Conservation (phyloP, 148 eudicot genomes). For the Diospyros kaki region DNA sequence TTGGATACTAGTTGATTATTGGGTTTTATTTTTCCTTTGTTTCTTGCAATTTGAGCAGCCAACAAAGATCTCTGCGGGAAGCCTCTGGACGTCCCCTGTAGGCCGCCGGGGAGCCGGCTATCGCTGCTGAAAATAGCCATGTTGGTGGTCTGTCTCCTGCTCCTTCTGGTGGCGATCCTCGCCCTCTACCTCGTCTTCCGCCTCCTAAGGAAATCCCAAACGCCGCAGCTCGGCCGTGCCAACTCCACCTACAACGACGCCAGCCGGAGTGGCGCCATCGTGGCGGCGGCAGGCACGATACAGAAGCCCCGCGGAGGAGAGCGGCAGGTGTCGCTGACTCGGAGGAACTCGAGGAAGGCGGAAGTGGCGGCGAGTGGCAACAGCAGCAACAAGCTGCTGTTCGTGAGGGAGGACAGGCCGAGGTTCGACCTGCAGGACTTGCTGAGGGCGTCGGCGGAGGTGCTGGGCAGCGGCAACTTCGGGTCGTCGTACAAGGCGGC, state of each 20-base stretch:
- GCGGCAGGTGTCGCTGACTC: neutral
- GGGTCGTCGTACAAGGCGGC: slow-evolving; percentile 80
- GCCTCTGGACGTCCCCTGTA: slow-evolving; percentile 33
- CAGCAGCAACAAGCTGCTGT: slow-evolving; percentile 43
- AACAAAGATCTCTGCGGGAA: slow-evolving; percentile 69
- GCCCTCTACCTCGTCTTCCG: slow-evolving; percentile 22
- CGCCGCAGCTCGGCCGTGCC: slow-evolving; percentile 12
- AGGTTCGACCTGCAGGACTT: slow-evolving; percentile 66
- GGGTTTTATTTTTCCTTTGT: no score
- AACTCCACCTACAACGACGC: slow-evolving; percentile 15
- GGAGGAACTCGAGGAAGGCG: slow-evolving; percentile 8
- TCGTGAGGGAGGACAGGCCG: slow-evolving; percentile 60
- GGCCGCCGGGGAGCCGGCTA: slow-evolving; percentile 18
- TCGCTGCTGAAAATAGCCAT: slow-evolving; percentile 24
- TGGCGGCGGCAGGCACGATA: neutral
- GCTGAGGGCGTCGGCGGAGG: slow-evolving; percentile 83
- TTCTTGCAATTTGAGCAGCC: slow-evolving; percentile 31
- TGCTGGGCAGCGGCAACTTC: slow-evolving; percentile 79
- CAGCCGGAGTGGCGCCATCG: neutral
- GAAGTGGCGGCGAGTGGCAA: slow-evolving; percentile 3
- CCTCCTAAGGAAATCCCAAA: slow-evolving; percentile 16
- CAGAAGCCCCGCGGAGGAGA: no score
- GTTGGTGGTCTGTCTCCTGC: slow-evolving; percentile 16
- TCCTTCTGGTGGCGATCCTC: slow-evolving; percentile 24
- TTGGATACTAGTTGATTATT: no score